phyloP scores from a whole-genome alignment of 352 stramenopile species.

The Phytopythium ostracodes region DNA sequence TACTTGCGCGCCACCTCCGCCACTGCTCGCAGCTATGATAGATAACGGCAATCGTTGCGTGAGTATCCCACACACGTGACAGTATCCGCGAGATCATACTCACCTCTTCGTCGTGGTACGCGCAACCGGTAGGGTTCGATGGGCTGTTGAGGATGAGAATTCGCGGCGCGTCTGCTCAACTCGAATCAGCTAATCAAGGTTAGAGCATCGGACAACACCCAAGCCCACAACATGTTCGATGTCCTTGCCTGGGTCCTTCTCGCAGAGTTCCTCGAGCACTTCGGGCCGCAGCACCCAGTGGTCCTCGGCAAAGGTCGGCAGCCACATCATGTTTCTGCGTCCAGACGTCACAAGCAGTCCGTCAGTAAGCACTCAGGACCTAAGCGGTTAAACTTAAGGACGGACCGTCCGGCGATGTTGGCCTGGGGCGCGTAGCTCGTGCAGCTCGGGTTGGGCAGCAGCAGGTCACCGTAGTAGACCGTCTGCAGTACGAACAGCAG shows the following conservation, averaged over 20 bases:
- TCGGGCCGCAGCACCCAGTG: constrained; percentile 78
- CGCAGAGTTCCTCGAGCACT: constrained; percentile 76
- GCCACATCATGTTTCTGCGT: constrained; percentile 84
- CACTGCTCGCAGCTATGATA: constrained; percentile 45
- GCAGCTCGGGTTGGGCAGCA: constrained; percentile 83
- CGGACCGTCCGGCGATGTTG: constrained; percentile 75
- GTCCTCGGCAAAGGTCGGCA: constrained; percentile 73
- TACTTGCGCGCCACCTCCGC: constrained; percentile 79
- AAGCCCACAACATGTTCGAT: background rate
- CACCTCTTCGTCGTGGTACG: constrained; percentile 77
- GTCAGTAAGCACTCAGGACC: background rate
- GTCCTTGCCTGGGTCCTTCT: constrained; percentile 64
- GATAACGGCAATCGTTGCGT: background rate
- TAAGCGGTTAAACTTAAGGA: background rate
- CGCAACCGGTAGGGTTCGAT: constrained; percentile 81
- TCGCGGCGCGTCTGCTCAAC: constrained; percentile 55
- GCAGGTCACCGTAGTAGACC: constrained; percentile 82
- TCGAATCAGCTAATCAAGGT: background rate
- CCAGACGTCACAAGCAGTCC: background rate
- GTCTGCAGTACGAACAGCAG: constrained; percentile 87
- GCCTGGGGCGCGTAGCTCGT: constrained; percentile 84
- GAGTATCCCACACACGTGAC: background rate
- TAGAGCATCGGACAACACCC: background rate
- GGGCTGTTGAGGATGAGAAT: constrained; percentile 87
- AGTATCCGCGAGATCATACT: background rate